Evolutionary conservation across 2,329 filamentous ascomycete species (phyloP), one percentile per base, ranked within the genome.

Genomic region (Ophiocordyceps sinensis): DNA sequence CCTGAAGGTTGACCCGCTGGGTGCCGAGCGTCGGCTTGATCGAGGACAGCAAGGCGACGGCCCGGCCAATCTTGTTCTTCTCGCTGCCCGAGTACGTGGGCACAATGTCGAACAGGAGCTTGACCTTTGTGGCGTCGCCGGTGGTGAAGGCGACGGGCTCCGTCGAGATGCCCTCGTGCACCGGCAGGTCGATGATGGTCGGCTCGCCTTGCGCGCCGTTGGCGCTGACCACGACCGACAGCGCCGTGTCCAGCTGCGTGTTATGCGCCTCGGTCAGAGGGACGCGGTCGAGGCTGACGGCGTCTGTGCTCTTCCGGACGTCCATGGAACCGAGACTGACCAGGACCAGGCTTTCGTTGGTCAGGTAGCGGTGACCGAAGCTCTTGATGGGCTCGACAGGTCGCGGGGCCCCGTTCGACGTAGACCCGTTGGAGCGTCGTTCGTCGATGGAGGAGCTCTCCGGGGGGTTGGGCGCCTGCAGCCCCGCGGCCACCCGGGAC

Each of bases 241-340:
- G 66, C 3, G 89, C 88, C 2, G 91, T 96, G 51, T 98, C 91
- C 12, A 96, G 75, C 60, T 95, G 85, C 0, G 91, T 96, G 5
- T 82, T 81, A 58, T 96, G 89, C 0, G 88, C 91, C 56, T 91
- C 82, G 0, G 79, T 77, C 40, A 96, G 71, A 0, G 89, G 87
- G 40, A 96, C 91, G 23, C 79, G 80, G 50, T 96, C 91, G 19
- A 98, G 71, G 48, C 78, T 85, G 37, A 98, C 88, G 0, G 89
- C 79, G 37, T 85, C 77, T 5, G 81, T 66, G 29, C 77, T 73
- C 62, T 91, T 94, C 41, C 87, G 77, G 64, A 85, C 84, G 56
- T 98, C 91, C 85, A 95, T 94, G 0, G 85, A 89, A 0, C 91
- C 91, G 9, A 98, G 67, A 53, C 86, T 95, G 51, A 98, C 88